These are phyloP conservation scores for Kalanchoe fedtschenkoi DNA, from an alignment of 164 flowering plant genomes.

Conservation along the genomic window DNA sequence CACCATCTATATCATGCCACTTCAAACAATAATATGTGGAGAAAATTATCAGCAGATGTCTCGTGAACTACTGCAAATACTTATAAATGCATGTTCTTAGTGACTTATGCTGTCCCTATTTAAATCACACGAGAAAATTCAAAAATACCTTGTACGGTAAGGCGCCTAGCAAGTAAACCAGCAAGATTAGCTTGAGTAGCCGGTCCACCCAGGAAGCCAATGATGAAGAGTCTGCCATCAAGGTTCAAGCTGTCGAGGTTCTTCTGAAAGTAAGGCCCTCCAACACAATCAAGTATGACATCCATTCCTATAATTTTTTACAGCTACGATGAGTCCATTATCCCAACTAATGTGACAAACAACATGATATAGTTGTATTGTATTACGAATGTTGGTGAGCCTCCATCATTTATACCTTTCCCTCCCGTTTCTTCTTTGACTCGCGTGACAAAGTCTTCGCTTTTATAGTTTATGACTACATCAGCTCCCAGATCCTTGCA, in stretches of 20 bases:
- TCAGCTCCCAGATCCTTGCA: slow-evolving; percentile 93
- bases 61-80: no score
- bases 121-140: not conserved
- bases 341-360: not conserved
- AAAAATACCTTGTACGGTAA: slow-evolving; percentile 75
- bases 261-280: slow-evolving; percentile 63
- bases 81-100: no score
- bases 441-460: slow-evolving; percentile 81
- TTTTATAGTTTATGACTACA: slow-evolving; percentile 90
- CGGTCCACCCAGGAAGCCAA: slow-evolving; percentile 64
- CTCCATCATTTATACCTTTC: slow-evolving; percentile 35
- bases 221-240: slow-evolving; percentile 83
- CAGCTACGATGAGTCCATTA: not conserved
- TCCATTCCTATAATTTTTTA: slow-evolving; percentile 53
- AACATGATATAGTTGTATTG: not conserved
- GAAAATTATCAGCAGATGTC: not conserved
- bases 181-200: slow-evolving; percentile 45
- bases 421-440: slow-evolving; percentile 91
- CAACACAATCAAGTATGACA: slow-evolving; percentile 77
- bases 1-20: not conserved
- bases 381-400: not conserved
- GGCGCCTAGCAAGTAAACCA: slow-evolving; percentile 57
- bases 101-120: no score
- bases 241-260: slow-evolving; percentile 66
- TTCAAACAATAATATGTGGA: not conserved